Evolutionary conservation across 768 basidiomycete species (phyloP).

Genomic region (Leccinum barrowsii): DNA sequence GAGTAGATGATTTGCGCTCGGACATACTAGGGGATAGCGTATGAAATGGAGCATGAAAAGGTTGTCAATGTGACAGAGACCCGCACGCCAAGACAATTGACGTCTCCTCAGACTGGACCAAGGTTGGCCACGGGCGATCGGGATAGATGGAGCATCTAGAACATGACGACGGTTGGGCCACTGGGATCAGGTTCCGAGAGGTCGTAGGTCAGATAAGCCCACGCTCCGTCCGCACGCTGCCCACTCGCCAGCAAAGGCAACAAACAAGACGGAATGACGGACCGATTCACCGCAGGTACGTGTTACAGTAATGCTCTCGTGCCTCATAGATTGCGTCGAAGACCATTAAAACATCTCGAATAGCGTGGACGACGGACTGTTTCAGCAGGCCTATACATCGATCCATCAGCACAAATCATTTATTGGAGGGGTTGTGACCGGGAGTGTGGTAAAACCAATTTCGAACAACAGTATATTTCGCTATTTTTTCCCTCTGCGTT

Average conservation of each 20-base stretch:
- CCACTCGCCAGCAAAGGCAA: background rate
- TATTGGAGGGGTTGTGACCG: background rate
- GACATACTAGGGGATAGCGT: too few species aligned
- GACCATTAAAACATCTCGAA: background rate
- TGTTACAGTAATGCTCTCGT: background rate
- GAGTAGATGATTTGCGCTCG: too few species aligned
- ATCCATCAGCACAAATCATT: background rate
- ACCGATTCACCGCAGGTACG: background rate
- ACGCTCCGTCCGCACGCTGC: background rate
- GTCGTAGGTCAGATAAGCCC: too few species aligned
- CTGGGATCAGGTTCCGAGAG: too few species aligned
- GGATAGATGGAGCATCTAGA: too few species aligned
- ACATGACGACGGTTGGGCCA: too few species aligned
- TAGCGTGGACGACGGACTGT: background rate
- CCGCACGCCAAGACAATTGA: too few species aligned
- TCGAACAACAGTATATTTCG: background rate
- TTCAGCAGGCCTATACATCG: background rate
- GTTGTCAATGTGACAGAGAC: too few species aligned
- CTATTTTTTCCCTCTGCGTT: conserved; percentile 30
- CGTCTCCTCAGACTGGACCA: too few species aligned
- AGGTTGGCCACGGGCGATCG: too few species aligned
- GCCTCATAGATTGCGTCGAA: background rate
- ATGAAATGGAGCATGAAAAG: too few species aligned
- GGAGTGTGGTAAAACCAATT: background rate
- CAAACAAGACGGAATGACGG: background rate